Conservation (phyloP, 2,329 filamentous ascomycete genomes). For the Tolypocladium ovalisporum region DNA sequence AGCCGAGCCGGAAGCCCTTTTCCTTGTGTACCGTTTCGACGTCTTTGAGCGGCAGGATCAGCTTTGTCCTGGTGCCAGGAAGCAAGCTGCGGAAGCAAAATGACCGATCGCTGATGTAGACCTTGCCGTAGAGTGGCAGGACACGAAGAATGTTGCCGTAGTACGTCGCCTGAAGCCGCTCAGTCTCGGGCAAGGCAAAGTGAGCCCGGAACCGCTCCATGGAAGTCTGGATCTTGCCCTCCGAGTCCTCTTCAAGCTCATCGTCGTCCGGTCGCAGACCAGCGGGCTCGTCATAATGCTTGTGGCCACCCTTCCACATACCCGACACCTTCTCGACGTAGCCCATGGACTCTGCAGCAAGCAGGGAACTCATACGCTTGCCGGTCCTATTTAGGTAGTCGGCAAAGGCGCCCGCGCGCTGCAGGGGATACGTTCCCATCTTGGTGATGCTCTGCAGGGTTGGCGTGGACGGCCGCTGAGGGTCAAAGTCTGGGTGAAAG, state of each 20-base stretch:
- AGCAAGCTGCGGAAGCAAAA: slow-evolving; percentile 91
- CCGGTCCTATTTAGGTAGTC: slow-evolving; percentile 72
- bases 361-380: slow-evolving; percentile 67
- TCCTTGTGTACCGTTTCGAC: slow-evolving; percentile 92
- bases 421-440: slow-evolving; percentile 66
- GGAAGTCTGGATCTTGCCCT: slow-evolving; percentile 53
- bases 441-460: slow-evolving; percentile 42
- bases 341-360: slow-evolving; percentile 87
- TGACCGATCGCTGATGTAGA: slow-evolving; percentile 79
- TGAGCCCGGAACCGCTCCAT: slow-evolving; percentile 80
- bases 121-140: slow-evolving; percentile 86
- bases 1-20: slow-evolving; percentile 86
- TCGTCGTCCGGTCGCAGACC: slow-evolving; percentile 43
- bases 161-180: slow-evolving; percentile 79
- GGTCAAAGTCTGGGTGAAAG: slow-evolving; percentile 12
- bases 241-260: slow-evolving; percentile 43
- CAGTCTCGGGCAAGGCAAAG: slow-evolving; percentile 76
- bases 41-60: slow-evolving; percentile 82
- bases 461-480: slow-evolving; percentile 20
- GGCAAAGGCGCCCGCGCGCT: slow-evolving; percentile 72
- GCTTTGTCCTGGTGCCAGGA: slow-evolving; percentile 80
- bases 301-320: slow-evolving; percentile 88
- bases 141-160: slow-evolving; percentile 89
- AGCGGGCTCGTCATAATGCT: slow-evolving; percentile 65
- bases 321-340: slow-evolving; percentile 95